Conservation (phyloP, 257 asterid genomes). For the Agastache rugosa region DNA sequence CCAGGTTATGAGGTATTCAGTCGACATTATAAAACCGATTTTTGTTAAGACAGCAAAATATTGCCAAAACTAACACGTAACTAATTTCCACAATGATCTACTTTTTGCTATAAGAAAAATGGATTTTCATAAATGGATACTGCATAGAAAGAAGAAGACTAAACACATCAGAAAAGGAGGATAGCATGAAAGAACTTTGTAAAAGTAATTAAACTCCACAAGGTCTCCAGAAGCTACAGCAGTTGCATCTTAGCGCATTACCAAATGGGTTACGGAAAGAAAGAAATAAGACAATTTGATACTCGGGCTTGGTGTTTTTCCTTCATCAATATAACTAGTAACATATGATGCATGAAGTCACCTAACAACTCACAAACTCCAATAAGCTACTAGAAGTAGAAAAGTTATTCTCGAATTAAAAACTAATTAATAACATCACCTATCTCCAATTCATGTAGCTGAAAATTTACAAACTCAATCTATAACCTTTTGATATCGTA, state of each 20-base stretch:
- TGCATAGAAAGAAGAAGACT: not conserved
- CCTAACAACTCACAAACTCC: not conserved
- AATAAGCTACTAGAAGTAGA: not conserved
- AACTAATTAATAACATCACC: not conserved
- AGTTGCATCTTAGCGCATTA: too few relatives aligned
- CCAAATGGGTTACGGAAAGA: too few relatives aligned
- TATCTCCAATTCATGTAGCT: not conserved
- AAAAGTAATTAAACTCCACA: not conserved
- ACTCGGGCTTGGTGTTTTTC: too few relatives aligned
- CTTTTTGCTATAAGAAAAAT: not conserved
- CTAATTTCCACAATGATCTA: not conserved
- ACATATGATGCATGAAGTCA: not conserved
- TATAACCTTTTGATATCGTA: too few relatives aligned
- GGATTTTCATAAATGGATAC: not conserved
- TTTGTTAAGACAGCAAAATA: not conserved
- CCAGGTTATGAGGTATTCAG: constrained; percentile 21
- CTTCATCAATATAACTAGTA: too few relatives aligned
- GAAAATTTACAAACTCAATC: not conserved
- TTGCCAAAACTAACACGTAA: not conserved
- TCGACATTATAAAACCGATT: not conserved
- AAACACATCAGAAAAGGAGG: not conserved
- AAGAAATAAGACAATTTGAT: too few relatives aligned
- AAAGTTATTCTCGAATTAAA: not conserved
- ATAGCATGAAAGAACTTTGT: not conserved
- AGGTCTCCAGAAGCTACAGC: too few relatives aligned